Conservation (phyloP, 148 eudicot species). For the Drosera capensis region DNA sequence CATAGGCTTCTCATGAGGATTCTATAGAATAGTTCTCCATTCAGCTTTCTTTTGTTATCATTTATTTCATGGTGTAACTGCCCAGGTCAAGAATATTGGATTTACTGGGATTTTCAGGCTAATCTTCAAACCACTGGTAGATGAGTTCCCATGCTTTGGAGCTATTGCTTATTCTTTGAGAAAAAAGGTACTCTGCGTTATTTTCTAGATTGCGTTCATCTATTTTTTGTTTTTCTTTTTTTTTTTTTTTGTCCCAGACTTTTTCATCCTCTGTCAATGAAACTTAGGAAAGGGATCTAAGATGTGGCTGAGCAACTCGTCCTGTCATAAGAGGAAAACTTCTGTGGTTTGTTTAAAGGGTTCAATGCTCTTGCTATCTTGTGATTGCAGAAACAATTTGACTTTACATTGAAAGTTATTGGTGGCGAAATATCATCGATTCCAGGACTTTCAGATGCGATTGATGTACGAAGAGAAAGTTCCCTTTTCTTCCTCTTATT, state of each 20-base stretch:
- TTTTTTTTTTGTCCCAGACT: background rate
- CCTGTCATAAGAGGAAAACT: background rate
- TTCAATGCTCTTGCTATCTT: background rate
- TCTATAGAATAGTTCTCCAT: background rate
- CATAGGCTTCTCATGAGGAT: background rate
- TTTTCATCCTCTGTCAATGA: too few species aligned
- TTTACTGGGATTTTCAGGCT: constrained; percentile 83
- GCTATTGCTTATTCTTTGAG: constrained; percentile 63
- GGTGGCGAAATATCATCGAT: constrained; percentile 70
- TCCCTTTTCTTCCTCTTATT: background rate
- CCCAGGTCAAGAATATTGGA: constrained; percentile 63
- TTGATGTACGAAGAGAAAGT: constrained; percentile 32
- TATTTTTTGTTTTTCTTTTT: background rate
- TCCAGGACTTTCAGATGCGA: constrained; percentile 76
- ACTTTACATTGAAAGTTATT: constrained; percentile 68
- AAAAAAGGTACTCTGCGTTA: constrained; percentile 35
- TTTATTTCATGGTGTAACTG: constrained; percentile 5
- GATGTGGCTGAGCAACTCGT: background rate
- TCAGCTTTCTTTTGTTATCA: background rate
- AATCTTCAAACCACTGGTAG: constrained; percentile 67
- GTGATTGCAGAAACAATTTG: constrained; percentile 49
- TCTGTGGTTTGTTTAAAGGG: background rate
- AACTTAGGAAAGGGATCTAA: too few species aligned
- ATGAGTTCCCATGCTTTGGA: constrained; percentile 73
- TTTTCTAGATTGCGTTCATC: constrained; percentile 1